These are phyloP conservation scores for Endogone sp. DNA, from an alignment of 192 early-diverging fungal species.

Conservation along the genomic window DNA sequence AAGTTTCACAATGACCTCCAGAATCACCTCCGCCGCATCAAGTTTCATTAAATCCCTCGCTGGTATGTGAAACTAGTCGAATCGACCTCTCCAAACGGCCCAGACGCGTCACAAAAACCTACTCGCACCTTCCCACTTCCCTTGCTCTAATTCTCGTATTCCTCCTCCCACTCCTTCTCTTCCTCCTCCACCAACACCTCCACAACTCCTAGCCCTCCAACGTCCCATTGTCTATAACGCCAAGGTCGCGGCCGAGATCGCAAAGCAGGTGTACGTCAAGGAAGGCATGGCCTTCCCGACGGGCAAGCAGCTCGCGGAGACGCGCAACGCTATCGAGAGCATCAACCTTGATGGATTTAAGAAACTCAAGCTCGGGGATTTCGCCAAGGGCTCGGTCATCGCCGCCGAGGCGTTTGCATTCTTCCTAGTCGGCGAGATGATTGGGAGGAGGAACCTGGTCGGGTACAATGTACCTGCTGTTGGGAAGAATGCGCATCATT, in stretches of 20 bases:
- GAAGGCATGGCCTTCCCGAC: conserved; percentile 57
- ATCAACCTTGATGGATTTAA: conserved; percentile 37
- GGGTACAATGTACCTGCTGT: conserved; percentile 43
- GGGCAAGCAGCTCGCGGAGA: conserved; percentile 41
- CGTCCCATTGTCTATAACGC: conserved; percentile 48
- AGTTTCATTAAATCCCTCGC: not conserved
- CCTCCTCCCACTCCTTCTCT: not conserved
- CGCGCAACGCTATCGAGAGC: conserved; percentile 36
- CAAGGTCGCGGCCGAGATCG: conserved; percentile 53
- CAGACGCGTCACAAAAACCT: not conserved
- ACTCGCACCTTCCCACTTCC: not conserved
- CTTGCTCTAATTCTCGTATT: too few species aligned
- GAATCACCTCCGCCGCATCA: not conserved
- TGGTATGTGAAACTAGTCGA: not conserved
- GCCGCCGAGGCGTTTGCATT: conserved; percentile 53
- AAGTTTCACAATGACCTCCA: not conserved
- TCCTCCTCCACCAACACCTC: not conserved
- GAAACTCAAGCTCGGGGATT: conserved; percentile 38
- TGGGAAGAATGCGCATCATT: not conserved
- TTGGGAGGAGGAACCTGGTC: conserved; percentile 60
- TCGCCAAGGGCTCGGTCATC: conserved; percentile 46
- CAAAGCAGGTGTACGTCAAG: conserved; percentile 59
- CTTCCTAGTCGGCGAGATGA: conserved; percentile 59
- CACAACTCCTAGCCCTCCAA: conserved; percentile 18
- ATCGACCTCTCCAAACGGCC: not conserved